Conservation (phyloP, 2,329 filamentous ascomycete species). For the Fusarium albidum region DNA sequence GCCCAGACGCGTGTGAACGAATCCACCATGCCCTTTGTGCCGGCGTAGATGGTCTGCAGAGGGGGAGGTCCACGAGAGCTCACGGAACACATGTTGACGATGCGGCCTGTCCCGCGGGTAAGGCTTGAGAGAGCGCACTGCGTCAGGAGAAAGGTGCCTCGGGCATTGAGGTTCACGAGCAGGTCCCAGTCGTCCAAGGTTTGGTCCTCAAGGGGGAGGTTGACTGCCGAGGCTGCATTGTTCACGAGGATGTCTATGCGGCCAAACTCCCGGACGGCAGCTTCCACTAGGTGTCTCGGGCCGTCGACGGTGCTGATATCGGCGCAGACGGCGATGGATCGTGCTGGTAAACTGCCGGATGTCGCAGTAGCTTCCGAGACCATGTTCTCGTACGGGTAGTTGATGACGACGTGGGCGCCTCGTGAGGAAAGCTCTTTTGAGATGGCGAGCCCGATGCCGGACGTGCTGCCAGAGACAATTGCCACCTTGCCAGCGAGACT, state of each 20-base stretch:
- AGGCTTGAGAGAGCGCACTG: conserved; percentile 50
- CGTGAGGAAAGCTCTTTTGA: conserved; percentile 53
- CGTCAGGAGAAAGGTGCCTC: conserved; percentile 52
- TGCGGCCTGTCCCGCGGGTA: conserved; percentile 44
- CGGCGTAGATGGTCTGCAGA: conserved; percentile 55
- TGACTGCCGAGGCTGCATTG: conserved; percentile 47
- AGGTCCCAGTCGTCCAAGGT: conserved; percentile 49
- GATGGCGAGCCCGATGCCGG: conserved; percentile 55
- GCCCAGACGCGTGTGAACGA: conserved; percentile 54
- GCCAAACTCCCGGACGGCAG: conserved; percentile 45
- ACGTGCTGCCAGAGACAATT: conserved; percentile 27
- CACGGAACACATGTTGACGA: conserved; percentile 53
- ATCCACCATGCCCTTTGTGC: conserved; percentile 59
- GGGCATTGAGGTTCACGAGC: conserved; percentile 52
- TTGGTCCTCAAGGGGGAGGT: conserved; percentile 48
- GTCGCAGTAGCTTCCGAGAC: conserved; percentile 31
- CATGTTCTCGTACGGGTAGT: conserved; percentile 53
- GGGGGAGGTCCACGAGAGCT: conserved; percentile 46
- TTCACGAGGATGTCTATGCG: conserved; percentile 51
- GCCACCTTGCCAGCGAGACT: conserved; percentile 27
- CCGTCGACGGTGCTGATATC: conserved; percentile 50
- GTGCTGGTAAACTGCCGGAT: conserved; percentile 42
- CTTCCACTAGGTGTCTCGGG: conserved; percentile 46
- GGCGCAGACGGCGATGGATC: conserved; percentile 50
- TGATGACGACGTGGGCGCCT: conserved; percentile 57